Percentiles rank a stretch among this genome's conserved stretches.
Evolutionary conservation across 2,329 filamentous ascomycete genomes (phyloP).

Genomic region (Pseudogymnoascus destructans): DNA sequence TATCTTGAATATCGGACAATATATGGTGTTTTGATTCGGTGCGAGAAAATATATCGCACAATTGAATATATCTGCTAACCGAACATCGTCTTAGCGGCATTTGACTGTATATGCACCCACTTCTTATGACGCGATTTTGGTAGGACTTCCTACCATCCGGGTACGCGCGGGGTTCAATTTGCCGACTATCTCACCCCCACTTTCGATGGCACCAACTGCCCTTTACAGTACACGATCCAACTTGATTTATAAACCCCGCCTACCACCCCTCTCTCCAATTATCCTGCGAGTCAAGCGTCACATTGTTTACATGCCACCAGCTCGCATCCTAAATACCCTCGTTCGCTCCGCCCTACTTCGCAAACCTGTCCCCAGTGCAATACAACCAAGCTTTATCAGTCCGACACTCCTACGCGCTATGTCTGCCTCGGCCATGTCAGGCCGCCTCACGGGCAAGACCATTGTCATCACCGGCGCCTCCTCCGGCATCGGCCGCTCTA

Average conservation of each 20-base stretch:
- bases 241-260: constrained; percentile 1
- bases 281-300: not conserved
- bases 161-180: not conserved
- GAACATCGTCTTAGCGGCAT: no score
- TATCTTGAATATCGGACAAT: no score
- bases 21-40: no score
- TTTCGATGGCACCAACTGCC: not conserved
- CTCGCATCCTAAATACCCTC: not conserved
- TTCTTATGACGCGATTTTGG: not conserved
- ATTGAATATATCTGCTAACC: no score
- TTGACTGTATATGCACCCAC: not conserved
- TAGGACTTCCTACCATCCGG: not conserved
- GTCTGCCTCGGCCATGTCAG: constrained; percentile 53
- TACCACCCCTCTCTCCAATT: not conserved
- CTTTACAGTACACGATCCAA: not conserved
- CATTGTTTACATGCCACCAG: not conserved
- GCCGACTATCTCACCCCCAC: not conserved
- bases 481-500: constrained; percentile 74
- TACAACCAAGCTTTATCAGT: not conserved
- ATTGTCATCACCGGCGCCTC: constrained; percentile 84
- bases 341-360: not conserved
- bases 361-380: not conserved
- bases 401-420: constrained; percentile 32
- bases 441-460: constrained; percentile 87
- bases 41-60: no score